phyloP scores from a whole-genome alignment of 768 basidiomycete genomes.

The Thelephora aurantiotincta region DNA sequence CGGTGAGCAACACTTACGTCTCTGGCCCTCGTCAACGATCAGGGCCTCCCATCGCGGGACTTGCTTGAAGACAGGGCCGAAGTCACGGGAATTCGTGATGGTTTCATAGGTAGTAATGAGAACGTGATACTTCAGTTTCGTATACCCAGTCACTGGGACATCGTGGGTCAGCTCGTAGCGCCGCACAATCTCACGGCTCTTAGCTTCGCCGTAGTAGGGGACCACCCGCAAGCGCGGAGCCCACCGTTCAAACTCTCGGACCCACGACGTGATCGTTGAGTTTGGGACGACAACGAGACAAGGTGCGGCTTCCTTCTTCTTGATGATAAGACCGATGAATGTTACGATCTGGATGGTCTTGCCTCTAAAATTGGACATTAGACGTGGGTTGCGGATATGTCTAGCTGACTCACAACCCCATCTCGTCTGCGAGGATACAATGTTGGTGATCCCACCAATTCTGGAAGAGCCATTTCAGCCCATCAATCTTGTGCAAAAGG shows the following conservation, averaged over 20 bases:
- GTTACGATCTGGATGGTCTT: slow-evolving; percentile 89
- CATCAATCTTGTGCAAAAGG: slow-evolving; percentile 43
- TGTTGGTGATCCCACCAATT: slow-evolving; percentile 83
- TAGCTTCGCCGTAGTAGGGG: slow-evolving; percentile 73
- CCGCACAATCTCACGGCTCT: slow-evolving; percentile 68
- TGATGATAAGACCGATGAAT: slow-evolving; percentile 56
- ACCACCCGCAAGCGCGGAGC: slow-evolving; percentile 66
- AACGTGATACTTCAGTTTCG: slow-evolving; percentile 67
- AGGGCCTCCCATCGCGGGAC: slow-evolving; percentile 91
- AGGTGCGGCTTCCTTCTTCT: slow-evolving; percentile 50
- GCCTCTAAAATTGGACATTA: slow-evolving; percentile 29
- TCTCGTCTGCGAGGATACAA: slow-evolving; percentile 92
- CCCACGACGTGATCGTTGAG: slow-evolving; percentile 91
- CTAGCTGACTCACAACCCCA: slow-evolving; percentile 59
- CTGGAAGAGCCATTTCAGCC: slow-evolving; percentile 73
- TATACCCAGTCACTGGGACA: slow-evolving; percentile 21
- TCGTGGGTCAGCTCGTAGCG: slow-evolving; percentile 67
- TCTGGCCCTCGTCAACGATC: slow-evolving; percentile 87
- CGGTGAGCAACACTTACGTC: slow-evolving; percentile 37
- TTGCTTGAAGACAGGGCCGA: slow-evolving; percentile 58
- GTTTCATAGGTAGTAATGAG: slow-evolving; percentile 89
- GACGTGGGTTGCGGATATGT: not conserved
- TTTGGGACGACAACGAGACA: slow-evolving; percentile 91
- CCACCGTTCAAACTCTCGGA: slow-evolving; percentile 86
- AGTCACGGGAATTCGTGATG: slow-evolving; percentile 57